Conservation (phyloP, 2,329 filamentous ascomycete genomes). For the Elsinoe ampelina region DNA sequence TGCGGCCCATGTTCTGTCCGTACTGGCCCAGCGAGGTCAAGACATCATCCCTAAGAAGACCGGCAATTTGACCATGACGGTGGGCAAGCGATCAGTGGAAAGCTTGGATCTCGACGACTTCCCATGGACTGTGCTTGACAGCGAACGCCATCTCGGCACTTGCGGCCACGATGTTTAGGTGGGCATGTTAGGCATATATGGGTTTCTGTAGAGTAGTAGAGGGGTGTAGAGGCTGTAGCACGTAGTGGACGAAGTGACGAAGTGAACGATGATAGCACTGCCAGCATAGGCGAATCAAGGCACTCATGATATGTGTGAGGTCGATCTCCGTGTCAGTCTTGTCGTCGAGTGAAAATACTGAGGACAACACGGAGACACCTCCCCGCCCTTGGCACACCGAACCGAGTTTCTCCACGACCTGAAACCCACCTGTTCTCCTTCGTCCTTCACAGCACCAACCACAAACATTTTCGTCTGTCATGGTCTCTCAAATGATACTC, state of each 20-base stretch:
- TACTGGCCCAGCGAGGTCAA: neutral
- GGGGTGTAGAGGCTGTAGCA: neutral
- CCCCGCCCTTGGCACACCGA: conserved; percentile 5
- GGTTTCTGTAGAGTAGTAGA: neutral
- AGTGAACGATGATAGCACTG: neutral
- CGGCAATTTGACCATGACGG: neutral
- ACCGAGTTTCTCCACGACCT: neutral
- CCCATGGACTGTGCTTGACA: conserved; percentile 1
- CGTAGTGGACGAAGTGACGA: conserved; percentile 6
- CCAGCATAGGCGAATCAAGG: no score
- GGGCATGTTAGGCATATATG: no score
- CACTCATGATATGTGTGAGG: no score
- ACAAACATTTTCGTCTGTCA: neutral
- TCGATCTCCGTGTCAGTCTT: no score
- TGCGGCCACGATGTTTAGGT: conserved; percentile 1
- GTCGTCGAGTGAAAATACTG: neutral
- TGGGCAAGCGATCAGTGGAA: neutral
- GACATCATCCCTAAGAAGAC: conserved; percentile 3
- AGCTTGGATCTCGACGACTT: conserved; percentile 1
- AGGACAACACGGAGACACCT: neutral
- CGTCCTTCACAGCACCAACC: neutral
- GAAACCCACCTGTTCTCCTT: neutral
- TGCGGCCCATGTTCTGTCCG: conserved; percentile 2
- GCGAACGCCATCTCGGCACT: conserved; percentile 2
- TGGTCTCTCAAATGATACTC: neutral